Percentiles rank a stretch among this genome's conserved stretches.
Conservation (phyloP, 2,329 filamentous ascomycete genomes). For the Daldinia eschscholtzii region DNA sequence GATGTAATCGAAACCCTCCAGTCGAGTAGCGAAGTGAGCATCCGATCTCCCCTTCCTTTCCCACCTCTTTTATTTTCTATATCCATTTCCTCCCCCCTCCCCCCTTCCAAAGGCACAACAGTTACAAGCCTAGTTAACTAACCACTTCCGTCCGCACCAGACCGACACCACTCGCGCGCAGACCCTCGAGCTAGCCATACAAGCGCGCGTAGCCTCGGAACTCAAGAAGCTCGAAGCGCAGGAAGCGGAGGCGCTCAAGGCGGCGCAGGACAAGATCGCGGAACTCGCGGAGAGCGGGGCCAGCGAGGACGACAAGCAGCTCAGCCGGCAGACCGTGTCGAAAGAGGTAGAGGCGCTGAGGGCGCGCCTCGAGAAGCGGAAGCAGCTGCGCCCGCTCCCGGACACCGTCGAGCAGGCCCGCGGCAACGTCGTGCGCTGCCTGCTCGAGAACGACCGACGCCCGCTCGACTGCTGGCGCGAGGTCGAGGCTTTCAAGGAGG, state of each 20-base stretch:
- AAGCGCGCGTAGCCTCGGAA: constrained; percentile 86
- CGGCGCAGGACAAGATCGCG: constrained; percentile 71
- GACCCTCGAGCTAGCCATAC: constrained; percentile 86
- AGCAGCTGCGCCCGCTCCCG: constrained; percentile 76
- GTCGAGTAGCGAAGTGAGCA: constrained; percentile 82
- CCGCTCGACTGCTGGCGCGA: constrained; percentile 96
- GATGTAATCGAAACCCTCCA: constrained; percentile 86
- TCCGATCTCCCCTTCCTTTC: not conserved
- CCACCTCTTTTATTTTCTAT: not conserved
- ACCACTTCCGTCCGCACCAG: constrained; percentile 61
- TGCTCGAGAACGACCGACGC: constrained; percentile 85
- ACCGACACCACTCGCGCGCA: constrained; percentile 89
- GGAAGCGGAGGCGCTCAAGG: constrained; percentile 76
- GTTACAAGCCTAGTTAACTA: constrained; percentile 14
- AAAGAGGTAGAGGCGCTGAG: constrained; percentile 71
- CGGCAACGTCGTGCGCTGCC: constrained; percentile 80
- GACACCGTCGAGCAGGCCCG: constrained; percentile 80
- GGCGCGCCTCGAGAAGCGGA: constrained; percentile 70
- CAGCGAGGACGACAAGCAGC: constrained; percentile 43
- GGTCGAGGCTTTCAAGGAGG: constrained; percentile 89
- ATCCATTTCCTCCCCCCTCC: not conserved
- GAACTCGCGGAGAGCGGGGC: constrained; percentile 28
- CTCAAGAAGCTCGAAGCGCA: constrained; percentile 82
- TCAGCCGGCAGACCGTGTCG: constrained; percentile 64
- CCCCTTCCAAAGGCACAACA: not conserved